Base-by-base conservation (phyloP, 495 filamentous ascomycete species). In the Daldinia bambusicola region DNA sequence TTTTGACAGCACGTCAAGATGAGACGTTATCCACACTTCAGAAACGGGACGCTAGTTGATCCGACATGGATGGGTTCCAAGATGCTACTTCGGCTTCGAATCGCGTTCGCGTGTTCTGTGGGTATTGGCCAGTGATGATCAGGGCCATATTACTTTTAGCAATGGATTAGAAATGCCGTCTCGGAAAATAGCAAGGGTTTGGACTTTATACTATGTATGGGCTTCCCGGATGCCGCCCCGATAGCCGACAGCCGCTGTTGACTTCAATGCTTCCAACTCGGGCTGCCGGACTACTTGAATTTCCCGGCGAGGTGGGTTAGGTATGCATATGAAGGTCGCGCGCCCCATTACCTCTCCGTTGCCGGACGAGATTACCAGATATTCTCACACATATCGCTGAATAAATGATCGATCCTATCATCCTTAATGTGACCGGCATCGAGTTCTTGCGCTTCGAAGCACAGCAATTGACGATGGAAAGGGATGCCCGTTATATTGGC, bases 171-270 rank as follows among this genome's bases (percentile, higher is more conserved):
- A 63, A 63, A 69, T 59, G 36, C 6, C 8, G 20, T 38, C 41
- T 32, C 12, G 22, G 22, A 60, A 48, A 22, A 18, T 48, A 18
- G 20, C 30, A 40, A 18, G 34, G 18, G 20, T 43, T 12, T 0
- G 32, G 20, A 18, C 16, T 18, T 59, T 12, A 50, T 41, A 14
- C 50, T 34, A n/a, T 52, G 62, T 18, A 57, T 48, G 34, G 26
- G 56, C 7, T 7, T 31, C 14, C 67, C 67, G 57, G 61, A 65
- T 61, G 50, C 60, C 67, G 55, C 40, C 40, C 67, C 69, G 63
- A 71, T 50, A 71, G 69, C 69, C 69, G 69, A 22, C 31, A 67
- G 63, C 63, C 63, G 63, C 37, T 12, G 38, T 26, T 5, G 40
- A 40, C 34, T 38, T 60, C 55, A 32, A 64, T 16, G 45, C 1